Base-by-base conservation (phyloP, 116 monocot genomes). In the Cymodocea nodosa region DNA sequence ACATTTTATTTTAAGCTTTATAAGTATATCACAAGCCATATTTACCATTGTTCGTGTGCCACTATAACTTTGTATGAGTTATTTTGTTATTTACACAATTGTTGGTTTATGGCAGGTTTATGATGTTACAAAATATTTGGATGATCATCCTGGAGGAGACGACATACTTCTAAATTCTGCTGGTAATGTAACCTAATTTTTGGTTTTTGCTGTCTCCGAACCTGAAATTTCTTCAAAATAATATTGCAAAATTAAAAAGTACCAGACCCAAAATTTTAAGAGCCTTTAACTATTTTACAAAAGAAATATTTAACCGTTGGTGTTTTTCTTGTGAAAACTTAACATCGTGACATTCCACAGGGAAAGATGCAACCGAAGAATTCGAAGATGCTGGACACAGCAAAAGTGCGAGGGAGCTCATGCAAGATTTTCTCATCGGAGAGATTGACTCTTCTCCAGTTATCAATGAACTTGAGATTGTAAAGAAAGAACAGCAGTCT, bases 91-190 rank as follows among this genome's bases (percentile, higher is more conserved):
- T 44, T 44, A 12, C 56, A 39, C 23, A 50, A 5, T 64, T n/a
- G 23, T 24, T 49, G 25, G 6, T 52, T 53, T 0, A 35, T 72
- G 59, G 52, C 80, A 95, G 95, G 85, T 90, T 24, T 95, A 95
- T 72, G 95, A 95, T 66, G 90, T 95, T 48, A 85, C 95, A 4
- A 69, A 75, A 14, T 95, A 95, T 73, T 65, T 95, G 73, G 81
- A 87, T 67, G 95, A 95, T 8, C 95, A 95, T 70, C 95, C 95
- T 50, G 95, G 95, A 72, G 95, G 95, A 73, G 90, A 83, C 72
- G 87, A 95, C 74, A 83, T 95, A 64, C 79, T 95, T n/a, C 70
- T 90, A 8, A 52, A 72, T 50, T 79, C 80, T 62, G 77, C 90
- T 48, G 95, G 95, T 95, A 84, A 4, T 10, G 12, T 0, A 44